A percentile compares a stretch with the other conserved stretches of the same genome.
Conservation (phyloP, 192 early-diverging fungal genomes). For the Spizellomyces sp. region DNA sequence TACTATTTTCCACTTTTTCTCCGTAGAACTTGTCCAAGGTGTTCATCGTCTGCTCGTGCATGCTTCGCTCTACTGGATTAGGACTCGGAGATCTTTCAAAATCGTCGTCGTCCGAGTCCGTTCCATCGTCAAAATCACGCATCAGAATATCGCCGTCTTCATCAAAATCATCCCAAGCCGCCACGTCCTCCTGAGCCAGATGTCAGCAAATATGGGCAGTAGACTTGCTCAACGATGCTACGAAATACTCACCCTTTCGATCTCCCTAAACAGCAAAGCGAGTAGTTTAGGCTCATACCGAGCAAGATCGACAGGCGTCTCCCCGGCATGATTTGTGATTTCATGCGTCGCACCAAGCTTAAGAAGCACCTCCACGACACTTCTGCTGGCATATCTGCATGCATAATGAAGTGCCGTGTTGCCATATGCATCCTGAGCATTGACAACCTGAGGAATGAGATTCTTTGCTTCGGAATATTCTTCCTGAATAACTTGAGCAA, state of each 20-base stretch:
- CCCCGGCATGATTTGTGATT: slow-evolving; percentile 1
- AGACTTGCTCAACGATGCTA: no score
- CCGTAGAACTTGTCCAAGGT: slow-evolving; percentile 21
- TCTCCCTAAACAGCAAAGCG: slow-evolving; percentile 7
- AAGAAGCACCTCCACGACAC: slow-evolving; percentile 15
- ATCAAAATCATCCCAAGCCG: background rate
- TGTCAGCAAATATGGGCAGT: no score
- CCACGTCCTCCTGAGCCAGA: background rate
- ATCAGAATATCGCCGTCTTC: background rate
- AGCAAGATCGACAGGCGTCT: slow-evolving; percentile 22
- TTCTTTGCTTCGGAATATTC: slow-evolving; percentile 16
- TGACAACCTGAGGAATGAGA: slow-evolving; percentile 15
- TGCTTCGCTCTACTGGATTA: background rate
- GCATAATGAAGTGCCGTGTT: slow-evolving; percentile 39
- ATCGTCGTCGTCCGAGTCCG: slow-evolving; percentile 17
- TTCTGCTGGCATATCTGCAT: slow-evolving; percentile 14
- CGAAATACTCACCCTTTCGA: background rate
- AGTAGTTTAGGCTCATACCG: slow-evolving; percentile 11
- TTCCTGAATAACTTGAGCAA: slow-evolving; percentile 12
- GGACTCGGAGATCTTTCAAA: slow-evolving; percentile 18
- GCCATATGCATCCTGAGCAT: slow-evolving; percentile 24
- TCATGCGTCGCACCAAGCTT: slow-evolving; percentile 14
- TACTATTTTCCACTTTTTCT: slow-evolving; percentile 15
- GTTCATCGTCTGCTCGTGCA: slow-evolving; percentile 24
- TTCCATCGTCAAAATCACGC: background rate